Base-by-base conservation (phyloP, 805 yeast genomes). In the Candida maesae region DNA sequence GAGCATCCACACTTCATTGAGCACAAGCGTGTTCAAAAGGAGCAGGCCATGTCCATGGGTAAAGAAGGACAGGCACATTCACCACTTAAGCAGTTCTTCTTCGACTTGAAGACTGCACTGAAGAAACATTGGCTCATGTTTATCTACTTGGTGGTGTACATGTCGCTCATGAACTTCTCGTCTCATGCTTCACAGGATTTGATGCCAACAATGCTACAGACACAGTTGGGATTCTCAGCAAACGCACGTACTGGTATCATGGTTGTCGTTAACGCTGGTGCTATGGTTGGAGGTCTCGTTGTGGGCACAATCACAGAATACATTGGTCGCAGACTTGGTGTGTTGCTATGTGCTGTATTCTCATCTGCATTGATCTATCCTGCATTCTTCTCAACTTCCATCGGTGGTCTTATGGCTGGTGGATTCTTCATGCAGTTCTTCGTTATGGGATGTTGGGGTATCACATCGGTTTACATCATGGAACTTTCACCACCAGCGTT, bases 121-220 rank as follows among this genome's bases (percentile, higher is more conserved):
- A 68, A 60, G 50, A 58, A 62, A 19, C 77, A 83, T 57, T 83
- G 88, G 89, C 68, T 81, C 38, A 63, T 76, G 46, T 65, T 78
- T 46, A 53, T 74, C 33, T 83, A 79, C 59, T 61, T 76, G 48
- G 73, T 84, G 29, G 55, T 82, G 11, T 63, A 80, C 57, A 74
- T 81, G 81, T 71, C 84, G 15, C 84, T 82, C 15, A 77, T 80
- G 68, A 82, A 81, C 61, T 83, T 81, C 64, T 72, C 75, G 65
- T 74, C 85, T 8, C 91, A 83, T 51, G 87, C 86, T 1, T 76
- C 87, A 6, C 89, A 83, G 62, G 91, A 83, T 59, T 64, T 83
- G 55, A 79, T 73, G 60, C 86, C 88, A 28, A 79, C 86, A 1
- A 66, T 79, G 64, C 64, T 83, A 36, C 65, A 68, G 19, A 68